These are phyloP conservation scores for Aspergillus tubingensis DNA, from an alignment of 2,329 filamentous ascomycete genomes.

Conservation along the genomic window DNA sequence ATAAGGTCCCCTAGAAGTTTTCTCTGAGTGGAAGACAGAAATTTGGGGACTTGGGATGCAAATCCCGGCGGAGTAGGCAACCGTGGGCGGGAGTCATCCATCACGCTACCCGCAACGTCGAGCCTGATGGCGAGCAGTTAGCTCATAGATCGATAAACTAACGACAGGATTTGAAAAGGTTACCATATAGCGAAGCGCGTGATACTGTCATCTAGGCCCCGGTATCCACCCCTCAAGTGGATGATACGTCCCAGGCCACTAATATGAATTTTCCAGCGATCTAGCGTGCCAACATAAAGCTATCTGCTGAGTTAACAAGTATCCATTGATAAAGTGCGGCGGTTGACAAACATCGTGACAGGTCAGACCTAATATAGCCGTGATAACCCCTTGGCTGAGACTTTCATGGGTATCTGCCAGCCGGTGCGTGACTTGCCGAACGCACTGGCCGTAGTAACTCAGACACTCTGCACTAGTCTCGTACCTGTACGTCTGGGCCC, in stretches of 20 bases:
- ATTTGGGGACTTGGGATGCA: background rate
- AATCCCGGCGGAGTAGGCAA: background rate
- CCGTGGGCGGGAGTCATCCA: background rate
- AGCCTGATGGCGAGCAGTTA: background rate
- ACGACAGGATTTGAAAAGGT: background rate
- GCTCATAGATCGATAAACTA: background rate
- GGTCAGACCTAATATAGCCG: background rate
- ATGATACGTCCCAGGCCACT: conserved; percentile 22
- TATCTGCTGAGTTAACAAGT: background rate
- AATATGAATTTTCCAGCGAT: conserved; percentile 25
- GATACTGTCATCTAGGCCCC: conserved; percentile 10
- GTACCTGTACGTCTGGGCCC: conserved; percentile 20
- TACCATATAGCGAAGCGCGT: background rate
- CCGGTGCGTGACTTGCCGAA: conserved; percentile 22
- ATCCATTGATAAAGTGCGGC: too few species aligned
- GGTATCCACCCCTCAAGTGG: conserved; percentile 20
- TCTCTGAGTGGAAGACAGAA: background rate
- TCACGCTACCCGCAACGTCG: background rate
- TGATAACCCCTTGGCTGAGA: conserved; percentile 15
- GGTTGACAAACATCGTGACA: conserved; percentile 1
- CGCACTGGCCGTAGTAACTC: conserved; percentile 24
- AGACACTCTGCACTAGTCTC: conserved; percentile 24
- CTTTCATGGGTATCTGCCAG: conserved; percentile 18
- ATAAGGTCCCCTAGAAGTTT: background rate
- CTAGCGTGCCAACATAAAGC: conserved; percentile 23